Evolutionary conservation across 331 rosid genomes (phyloP).

Genomic region (Pyracantha coccinea): DNA sequence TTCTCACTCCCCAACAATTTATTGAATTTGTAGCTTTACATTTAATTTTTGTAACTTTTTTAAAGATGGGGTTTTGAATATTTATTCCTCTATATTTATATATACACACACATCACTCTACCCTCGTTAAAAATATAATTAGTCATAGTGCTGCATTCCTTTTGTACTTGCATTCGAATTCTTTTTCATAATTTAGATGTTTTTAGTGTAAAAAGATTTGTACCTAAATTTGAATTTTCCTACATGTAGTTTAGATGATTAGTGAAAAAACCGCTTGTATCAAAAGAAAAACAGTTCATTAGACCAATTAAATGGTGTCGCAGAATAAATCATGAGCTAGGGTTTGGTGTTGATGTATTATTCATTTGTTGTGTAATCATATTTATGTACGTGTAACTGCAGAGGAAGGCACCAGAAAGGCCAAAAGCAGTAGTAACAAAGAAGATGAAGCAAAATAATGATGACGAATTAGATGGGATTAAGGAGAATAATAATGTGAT

Average conservation of each 20-base stretch:
- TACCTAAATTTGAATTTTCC: too few species aligned
- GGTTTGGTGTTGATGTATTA: background rate
- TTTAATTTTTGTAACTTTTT: background rate
- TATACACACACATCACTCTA: too few species aligned
- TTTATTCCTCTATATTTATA: too few species aligned
- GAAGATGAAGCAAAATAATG: background rate
- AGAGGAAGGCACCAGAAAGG: constrained; percentile 52
- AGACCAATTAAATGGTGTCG: too few species aligned
- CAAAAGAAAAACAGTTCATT: too few species aligned
- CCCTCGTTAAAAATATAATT: too few species aligned
- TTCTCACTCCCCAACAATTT: background rate
- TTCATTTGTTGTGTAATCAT: background rate
- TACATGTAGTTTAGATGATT: too few species aligned
- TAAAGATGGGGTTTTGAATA: background rate
- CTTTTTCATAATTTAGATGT: too few species aligned
- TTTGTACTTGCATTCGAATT: too few species aligned
- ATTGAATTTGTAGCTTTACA: background rate
- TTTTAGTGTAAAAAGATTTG: too few species aligned
- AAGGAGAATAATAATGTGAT: background rate
- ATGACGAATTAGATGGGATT: background rate
- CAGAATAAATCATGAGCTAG: background rate
- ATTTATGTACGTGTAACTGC: background rate
- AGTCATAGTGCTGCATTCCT: too few species aligned
- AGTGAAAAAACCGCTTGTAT: too few species aligned
- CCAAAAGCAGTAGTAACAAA: constrained; percentile 28